phyloP scores from a whole-genome alignment of 1,139 yeast genomes.

The Keqinozyma sinolaborantium region DNA sequence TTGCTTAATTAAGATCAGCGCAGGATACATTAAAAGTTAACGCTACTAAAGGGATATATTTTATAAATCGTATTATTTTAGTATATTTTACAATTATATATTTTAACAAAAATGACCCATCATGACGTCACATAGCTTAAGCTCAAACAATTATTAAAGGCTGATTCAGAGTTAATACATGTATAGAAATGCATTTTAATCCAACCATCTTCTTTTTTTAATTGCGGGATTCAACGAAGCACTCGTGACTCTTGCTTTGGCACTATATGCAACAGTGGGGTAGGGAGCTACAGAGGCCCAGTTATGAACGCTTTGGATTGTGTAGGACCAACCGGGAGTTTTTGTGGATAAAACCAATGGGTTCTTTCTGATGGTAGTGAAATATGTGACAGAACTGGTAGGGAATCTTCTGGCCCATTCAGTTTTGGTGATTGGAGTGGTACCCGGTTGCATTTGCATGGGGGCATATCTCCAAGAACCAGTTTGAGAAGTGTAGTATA shows the following conservation, averaged over 20 bases:
- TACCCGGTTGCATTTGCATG: slow-evolving; percentile 55
- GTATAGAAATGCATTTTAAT: too few relatives aligned
- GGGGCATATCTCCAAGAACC: slow-evolving; percentile 28
- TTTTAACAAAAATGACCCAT: too few relatives aligned
- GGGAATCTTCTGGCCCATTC: slow-evolving; percentile 63
- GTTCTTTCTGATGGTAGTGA: slow-evolving; percentile 38
- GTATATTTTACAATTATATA: too few relatives aligned
- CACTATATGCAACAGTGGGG: slow-evolving; percentile 52
- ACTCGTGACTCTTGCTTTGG: slow-evolving; percentile 34
- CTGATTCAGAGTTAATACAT: too few relatives aligned
- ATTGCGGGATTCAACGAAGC: slow-evolving; percentile 37
- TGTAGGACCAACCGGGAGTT: slow-evolving; percentile 83
- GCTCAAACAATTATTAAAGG: too few relatives aligned
- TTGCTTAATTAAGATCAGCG: too few relatives aligned
- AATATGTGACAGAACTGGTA: slow-evolving; percentile 60
- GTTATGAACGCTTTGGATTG: slow-evolving; percentile 60
- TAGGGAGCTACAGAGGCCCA: slow-evolving; percentile 65
- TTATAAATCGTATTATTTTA: too few relatives aligned
- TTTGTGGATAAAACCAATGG: slow-evolving; percentile 57
- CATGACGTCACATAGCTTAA: too few relatives aligned
- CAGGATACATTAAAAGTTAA: too few relatives aligned
- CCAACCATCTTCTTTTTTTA: slow-evolving; percentile 36
- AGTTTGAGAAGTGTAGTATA: slow-evolving; percentile 25
- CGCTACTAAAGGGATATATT: too few relatives aligned
- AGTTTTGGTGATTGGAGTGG: slow-evolving; percentile 61